A percentile compares a stretch with the other conserved stretches of the same genome.
phyloP scores from a whole-genome alignment of 352 stramenopile genomes.

The Phytophthora lateralis region DNA sequence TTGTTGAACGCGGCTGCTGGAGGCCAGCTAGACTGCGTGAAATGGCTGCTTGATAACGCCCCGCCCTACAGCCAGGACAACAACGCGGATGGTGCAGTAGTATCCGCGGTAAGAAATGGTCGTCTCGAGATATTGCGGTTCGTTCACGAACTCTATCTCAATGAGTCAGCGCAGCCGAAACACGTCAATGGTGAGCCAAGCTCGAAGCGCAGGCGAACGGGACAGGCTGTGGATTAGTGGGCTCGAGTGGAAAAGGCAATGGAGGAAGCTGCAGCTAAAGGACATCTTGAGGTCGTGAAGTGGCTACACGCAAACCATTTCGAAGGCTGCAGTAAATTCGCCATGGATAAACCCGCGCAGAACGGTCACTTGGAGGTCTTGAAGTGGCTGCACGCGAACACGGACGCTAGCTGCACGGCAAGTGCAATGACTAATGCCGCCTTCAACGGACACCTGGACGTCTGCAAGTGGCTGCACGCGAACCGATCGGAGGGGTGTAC shows the following conservation, averaged over 20 bases:
- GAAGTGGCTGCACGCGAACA: conserved; percentile 8
- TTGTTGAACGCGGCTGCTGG: background rate
- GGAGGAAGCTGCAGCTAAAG: conserved; percentile 1
- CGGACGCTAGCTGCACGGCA: background rate
- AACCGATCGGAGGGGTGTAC: conserved; percentile 9
- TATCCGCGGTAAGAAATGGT: conserved; percentile 5
- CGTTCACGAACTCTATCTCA: conserved; percentile 5
- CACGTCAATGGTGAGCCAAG: background rate
- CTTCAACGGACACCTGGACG: conserved; percentile 1
- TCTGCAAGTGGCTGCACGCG: conserved; percentile 9
- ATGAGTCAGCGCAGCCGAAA: background rate
- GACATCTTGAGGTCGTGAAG: conserved; percentile 1
- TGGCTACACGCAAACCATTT: conserved; percentile 1
- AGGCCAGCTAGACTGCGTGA: conserved; percentile 2
- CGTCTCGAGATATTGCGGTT: conserved; percentile 6
- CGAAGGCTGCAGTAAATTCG: background rate
- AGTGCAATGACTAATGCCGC: conserved; percentile 3
- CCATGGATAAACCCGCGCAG: background rate
- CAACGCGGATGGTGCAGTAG: background rate
- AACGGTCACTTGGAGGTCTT: conserved; percentile 9
- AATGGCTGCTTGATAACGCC: conserved; percentile 7
- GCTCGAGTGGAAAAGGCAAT: background rate
- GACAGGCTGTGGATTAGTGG: background rate
- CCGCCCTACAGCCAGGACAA: background rate
- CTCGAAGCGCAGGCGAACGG: conserved; percentile 2